Percentiles rank a stretch among this genome's conserved stretches.
phyloP scores from a whole-genome alignment of 169 alveolate genomes.

The Babesia sp. region DNA sequence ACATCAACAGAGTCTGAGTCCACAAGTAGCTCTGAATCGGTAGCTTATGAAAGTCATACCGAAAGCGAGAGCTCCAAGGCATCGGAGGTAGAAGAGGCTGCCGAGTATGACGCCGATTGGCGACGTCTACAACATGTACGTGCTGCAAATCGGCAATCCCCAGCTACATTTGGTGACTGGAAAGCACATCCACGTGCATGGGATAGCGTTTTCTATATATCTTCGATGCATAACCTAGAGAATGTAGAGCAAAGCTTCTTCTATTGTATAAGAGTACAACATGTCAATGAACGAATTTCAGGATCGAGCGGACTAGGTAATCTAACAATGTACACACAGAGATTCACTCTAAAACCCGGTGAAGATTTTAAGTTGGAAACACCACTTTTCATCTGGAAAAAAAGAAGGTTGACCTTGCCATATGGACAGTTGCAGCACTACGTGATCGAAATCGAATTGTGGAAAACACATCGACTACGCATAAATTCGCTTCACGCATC shows the following conservation, averaged over 20 bases:
- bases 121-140: slow-evolving; percentile 33
- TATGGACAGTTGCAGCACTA: slow-evolving; percentile 80
- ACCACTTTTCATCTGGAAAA: slow-evolving; percentile 79
- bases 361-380: slow-evolving; percentile 56
- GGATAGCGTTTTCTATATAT: slow-evolving; percentile 63
- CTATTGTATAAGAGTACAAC: slow-evolving; percentile 57
- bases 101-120: slow-evolving; percentile 48
- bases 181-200: slow-evolving; percentile 41
- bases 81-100: slow-evolving; percentile 3
- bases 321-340: slow-evolving; percentile 73
- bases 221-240: slow-evolving; percentile 66
- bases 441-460: slow-evolving; percentile 76
- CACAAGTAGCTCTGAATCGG: not conserved
- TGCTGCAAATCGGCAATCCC: slow-evolving; percentile 11
- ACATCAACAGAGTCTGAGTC: slow-evolving; percentile 4
- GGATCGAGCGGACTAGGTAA: slow-evolving; percentile 34
- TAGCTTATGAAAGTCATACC: not conserved
- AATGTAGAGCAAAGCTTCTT: slow-evolving; percentile 50
- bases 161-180: slow-evolving; percentile 16
- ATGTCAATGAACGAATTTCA: slow-evolving; percentile 32
- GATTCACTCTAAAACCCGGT: slow-evolving; percentile 72
- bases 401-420: slow-evolving; percentile 70
- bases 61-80: slow-evolving; percentile 38
- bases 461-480: slow-evolving; percentile 76
- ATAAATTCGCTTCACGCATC: slow-evolving; percentile 79